phyloP scores from a whole-genome alignment of 192 early-diverging fungal species.

The Irineochytrium annulatum region DNA sequence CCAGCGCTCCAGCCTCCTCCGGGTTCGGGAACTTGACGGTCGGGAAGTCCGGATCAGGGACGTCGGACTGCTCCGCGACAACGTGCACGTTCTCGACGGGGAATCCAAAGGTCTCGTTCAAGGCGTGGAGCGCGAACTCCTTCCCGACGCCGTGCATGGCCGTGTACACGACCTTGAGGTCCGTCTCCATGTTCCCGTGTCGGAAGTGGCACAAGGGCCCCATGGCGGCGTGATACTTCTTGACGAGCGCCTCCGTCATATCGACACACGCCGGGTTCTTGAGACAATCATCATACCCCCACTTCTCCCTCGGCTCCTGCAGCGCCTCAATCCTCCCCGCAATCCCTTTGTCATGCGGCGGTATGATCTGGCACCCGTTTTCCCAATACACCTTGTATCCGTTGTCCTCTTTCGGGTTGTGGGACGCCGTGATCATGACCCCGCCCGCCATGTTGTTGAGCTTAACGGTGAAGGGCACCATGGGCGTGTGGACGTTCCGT shows the following conservation, averaged over 20 bases:
- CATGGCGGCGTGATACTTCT: constrained; percentile 62
- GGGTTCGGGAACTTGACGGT: constrained; percentile 55
- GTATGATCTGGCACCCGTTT: constrained; percentile 89
- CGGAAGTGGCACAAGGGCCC: neutral
- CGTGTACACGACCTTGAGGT: constrained; percentile 77
- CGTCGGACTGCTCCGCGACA: constrained; percentile 59
- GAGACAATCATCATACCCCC: constrained; percentile 62
- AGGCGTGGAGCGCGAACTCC: constrained; percentile 64
- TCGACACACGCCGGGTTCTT: constrained; percentile 49
- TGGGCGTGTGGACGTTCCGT: constrained; percentile 76
- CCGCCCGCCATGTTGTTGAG: constrained; percentile 68
- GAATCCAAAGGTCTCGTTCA: constrained; percentile 68
- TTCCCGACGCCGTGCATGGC: constrained; percentile 95
- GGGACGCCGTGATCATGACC: constrained; percentile 96
- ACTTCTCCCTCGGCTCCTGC: constrained; percentile 48
- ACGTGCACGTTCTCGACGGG: constrained; percentile 52
- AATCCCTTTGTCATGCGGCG: constrained; percentile 80
- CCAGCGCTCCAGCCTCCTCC: constrained; percentile 85
- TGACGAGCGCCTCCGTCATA: constrained; percentile 54
- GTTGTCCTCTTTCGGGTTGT: constrained; percentile 92
- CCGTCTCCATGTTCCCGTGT: neutral
- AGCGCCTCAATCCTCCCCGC: constrained; percentile 55
- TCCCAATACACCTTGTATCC: constrained; percentile 76
- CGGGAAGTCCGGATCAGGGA: constrained; percentile 91
- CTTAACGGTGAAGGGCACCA: constrained; percentile 86